Percentiles rank a stretch among this genome's conserved stretches.
Conservation (phyloP, 441 rosid genomes). For the Hura crepitans region DNA sequence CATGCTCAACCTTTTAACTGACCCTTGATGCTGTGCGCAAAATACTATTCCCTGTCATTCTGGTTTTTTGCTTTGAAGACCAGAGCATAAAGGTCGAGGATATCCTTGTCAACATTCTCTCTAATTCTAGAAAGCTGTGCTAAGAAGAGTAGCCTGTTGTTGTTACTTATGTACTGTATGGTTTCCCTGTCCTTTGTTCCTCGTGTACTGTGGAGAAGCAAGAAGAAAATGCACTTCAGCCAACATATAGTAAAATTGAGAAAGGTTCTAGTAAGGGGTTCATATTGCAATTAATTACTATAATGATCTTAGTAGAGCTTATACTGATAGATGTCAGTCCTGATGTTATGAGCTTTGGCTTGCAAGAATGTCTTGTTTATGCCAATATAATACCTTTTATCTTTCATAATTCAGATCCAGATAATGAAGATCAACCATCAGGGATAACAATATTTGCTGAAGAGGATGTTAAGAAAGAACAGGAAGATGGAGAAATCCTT, state of each 20-base stretch:
- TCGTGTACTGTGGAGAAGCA: neutral
- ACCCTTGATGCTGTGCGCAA: neutral
- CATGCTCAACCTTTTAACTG: neutral
- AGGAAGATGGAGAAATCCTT: slow-evolving; percentile 72
- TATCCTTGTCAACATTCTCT: too few relatives aligned
- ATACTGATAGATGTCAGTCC: neutral
- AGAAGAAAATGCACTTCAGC: neutral
- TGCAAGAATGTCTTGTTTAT: neutral
- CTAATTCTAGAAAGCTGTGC: neutral
- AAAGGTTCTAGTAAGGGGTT: neutral
- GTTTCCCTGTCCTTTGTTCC: neutral
- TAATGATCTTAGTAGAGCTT: neutral
- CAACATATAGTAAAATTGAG: neutral
- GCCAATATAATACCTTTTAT: neutral
- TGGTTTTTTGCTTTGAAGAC: neutral
- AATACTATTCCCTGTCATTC: neutral
- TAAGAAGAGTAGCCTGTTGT: neutral
- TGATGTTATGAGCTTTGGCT: neutral
- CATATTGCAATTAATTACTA: neutral
- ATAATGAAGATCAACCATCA: slow-evolving; percentile 63
- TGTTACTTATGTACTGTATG: neutral
- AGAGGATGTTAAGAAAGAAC: slow-evolving; percentile 46
- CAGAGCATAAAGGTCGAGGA: too few relatives aligned
- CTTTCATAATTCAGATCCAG: slow-evolving; percentile 39
- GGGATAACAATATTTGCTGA: slow-evolving; percentile 78